Evolutionary conservation across 2,329 filamentous ascomycete genomes (phyloP).

Genomic region (Neodidymelliopsis sp.): DNA sequence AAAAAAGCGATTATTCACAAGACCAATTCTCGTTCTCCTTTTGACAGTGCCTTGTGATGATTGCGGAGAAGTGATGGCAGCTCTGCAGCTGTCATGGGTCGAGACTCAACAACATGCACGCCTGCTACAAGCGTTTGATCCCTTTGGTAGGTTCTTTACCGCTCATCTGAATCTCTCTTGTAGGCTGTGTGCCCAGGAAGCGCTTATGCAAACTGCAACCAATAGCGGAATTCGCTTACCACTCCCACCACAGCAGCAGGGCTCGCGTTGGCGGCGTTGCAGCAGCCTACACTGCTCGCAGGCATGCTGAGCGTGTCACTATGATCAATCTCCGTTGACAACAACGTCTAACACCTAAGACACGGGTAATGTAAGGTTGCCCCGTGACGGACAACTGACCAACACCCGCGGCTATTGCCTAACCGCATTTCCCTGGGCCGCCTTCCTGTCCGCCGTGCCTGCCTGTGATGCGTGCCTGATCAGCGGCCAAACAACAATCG

Average conservation of each 20-base stretch:
- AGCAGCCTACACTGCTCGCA: conserved; percentile 8
- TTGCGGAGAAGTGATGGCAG: not conserved
- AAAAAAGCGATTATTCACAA: conserved; percentile 43
- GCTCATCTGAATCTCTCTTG: conserved; percentile 50
- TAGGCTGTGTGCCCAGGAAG: conserved; percentile 32
- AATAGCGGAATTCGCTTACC: conserved; percentile 34
- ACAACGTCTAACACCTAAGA: conserved; percentile 7
- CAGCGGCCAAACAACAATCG: conserved; percentile 6
- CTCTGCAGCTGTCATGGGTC: conserved; percentile 2
- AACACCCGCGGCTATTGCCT: conserved; percentile 30
- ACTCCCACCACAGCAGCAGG: conserved; percentile 24
- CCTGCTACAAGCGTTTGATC: conserved; percentile 29
- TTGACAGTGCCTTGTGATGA: not conserved
- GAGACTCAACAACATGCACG: conserved; percentile 10
- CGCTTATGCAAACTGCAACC: conserved; percentile 49
- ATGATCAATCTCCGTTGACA: conserved; percentile 21
- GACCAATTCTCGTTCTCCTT: not conserved
- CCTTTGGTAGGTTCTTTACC: conserved; percentile 44
- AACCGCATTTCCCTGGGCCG: conserved; percentile 37
- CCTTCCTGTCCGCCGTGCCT: conserved; percentile 31
- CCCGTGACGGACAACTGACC: conserved; percentile 17
- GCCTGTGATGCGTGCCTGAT: conserved; percentile 32
- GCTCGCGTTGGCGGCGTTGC: conserved; percentile 10
- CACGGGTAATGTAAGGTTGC: too few relatives aligned
- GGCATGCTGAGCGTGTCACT: conserved; percentile 30